Conservation (phyloP, 2,329 filamentous ascomycete species). For the Diaporthe capsici region DNA sequence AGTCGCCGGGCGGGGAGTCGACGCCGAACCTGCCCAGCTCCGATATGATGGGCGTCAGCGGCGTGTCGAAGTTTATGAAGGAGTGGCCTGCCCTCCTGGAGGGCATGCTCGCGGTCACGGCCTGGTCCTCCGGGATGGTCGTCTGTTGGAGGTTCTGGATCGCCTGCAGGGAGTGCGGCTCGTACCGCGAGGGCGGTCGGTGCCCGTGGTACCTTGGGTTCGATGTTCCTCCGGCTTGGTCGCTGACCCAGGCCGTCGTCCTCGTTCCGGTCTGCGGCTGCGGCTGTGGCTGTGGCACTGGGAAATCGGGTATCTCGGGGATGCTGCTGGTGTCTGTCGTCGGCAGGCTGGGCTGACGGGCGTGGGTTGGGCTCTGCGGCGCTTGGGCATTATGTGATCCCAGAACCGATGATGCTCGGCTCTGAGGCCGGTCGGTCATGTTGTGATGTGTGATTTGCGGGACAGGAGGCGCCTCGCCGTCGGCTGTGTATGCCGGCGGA, state of each 20-base stretch:
- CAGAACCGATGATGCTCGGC: conserved; percentile 25
- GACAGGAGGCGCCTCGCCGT: conserved; percentile 8
- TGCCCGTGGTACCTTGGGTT: conserved; percentile 15
- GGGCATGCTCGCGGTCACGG: conserved; percentile 28
- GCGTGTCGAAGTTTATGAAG: conserved; percentile 37
- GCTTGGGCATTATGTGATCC: not conserved
- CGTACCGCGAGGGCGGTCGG: conserved; percentile 27
- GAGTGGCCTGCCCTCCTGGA: conserved; percentile 28
- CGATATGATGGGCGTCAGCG: conserved; percentile 36
- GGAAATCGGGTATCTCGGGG: conserved; percentile 16
- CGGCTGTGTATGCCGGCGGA: conserved; percentile 34
- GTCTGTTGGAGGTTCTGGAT: conserved; percentile 31
- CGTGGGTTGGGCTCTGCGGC: not conserved
- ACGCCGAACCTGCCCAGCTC: conserved; percentile 35
- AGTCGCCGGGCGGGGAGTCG: conserved; percentile 8
- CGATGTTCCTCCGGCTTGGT: conserved; percentile 12
- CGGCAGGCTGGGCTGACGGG: conserved; percentile 9
- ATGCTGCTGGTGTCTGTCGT: conserved; percentile 5
- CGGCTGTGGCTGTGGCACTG: conserved; percentile 3
- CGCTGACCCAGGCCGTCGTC: conserved; percentile 35
- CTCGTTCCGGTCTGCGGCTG: conserved; percentile 17
- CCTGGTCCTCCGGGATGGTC: conserved; percentile 38
- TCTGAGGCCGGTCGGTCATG: not conserved
- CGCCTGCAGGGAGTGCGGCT: conserved; percentile 25
- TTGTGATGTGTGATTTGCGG: conserved; percentile 13